A percentile compares a stretch with the other conserved stretches of the same genome.
These are phyloP conservation scores for Xylariales sp. DNA, from an alignment of 2,329 filamentous ascomycete genomes.

Conservation along the genomic window DNA sequence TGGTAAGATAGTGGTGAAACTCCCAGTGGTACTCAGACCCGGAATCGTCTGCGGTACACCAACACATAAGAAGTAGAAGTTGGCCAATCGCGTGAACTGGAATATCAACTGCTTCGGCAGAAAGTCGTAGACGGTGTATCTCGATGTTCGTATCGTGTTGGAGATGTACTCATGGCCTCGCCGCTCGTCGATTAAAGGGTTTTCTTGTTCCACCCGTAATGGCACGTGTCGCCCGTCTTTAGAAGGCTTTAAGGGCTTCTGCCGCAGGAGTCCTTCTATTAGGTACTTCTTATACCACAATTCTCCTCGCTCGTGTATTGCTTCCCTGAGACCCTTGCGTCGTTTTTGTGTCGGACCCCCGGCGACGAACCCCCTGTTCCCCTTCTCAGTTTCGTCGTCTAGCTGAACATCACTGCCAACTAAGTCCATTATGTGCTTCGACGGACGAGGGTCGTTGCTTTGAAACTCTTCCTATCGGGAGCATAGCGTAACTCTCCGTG, in stretches of 20 bases:
- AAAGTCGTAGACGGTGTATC: conserved; percentile 82
- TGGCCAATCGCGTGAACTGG: conserved; percentile 80
- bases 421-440: conserved; percentile 4
- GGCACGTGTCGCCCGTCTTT: conserved; percentile 60
- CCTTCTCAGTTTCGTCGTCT: conserved; percentile 7
- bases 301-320: conserved; percentile 14
- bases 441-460: background rate
- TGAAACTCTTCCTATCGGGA: background rate
- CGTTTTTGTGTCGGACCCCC: conserved; percentile 13
- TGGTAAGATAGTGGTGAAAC: conserved; percentile 68
- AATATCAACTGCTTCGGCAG: conserved; percentile 79
- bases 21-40: conserved; percentile 71
- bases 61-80: conserved; percentile 83
- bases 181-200: conserved; percentile 43
- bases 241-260: conserved; percentile 64
- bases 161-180: conserved; percentile 46
- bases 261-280: conserved; percentile 51
- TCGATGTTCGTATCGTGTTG: conserved; percentile 71
- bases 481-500: background rate
- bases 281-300: conserved; percentile 34
- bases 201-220: conserved; percentile 32
- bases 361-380: conserved; percentile 6
- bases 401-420: conserved; percentile 2
- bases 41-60: conserved; percentile 81
- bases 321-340: conserved; percentile 14